phyloP scores from a whole-genome alignment of 2,329 filamentous ascomycete species.

The Sporothrix globosa region DNA sequence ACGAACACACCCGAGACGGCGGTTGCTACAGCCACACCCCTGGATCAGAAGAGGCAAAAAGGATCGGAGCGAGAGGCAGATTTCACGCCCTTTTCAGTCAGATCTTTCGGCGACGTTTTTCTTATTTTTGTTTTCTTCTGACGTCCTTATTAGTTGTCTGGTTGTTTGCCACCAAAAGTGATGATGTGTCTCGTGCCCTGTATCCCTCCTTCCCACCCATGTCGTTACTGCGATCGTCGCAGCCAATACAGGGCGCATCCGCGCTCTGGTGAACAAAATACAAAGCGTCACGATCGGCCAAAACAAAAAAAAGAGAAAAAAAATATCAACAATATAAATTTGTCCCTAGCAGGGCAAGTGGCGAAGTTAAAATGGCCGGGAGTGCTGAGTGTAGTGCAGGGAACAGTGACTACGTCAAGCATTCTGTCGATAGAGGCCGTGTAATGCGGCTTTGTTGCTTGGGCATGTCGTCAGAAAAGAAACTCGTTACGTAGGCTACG shows the following conservation, averaged over 20 bases:
- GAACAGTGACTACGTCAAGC: not conserved
- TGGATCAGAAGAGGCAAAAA: constrained; percentile 15
- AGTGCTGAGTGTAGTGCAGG: not conserved
- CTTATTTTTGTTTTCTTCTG: not conserved
- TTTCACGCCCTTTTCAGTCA: not conserved
- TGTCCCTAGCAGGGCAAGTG: not conserved
- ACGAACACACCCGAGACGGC: constrained; percentile 6
- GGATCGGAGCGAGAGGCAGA: constrained; percentile 10
- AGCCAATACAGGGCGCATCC: constrained; percentile 1
- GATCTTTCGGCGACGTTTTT: not conserved
- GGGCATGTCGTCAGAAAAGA: not conserved
- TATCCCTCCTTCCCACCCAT: not conserved
- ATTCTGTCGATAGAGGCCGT: not conserved
- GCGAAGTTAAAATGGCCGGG: not conserved
- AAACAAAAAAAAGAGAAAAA: not conserved
- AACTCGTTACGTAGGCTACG: not conserved
- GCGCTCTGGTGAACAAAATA: not conserved
- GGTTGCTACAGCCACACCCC: constrained; percentile 3
- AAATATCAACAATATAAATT: no score
- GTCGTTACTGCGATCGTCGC: constrained; percentile 7
- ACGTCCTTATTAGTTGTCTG: not conserved
- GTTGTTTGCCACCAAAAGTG: not conserved
- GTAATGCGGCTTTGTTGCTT: constrained; percentile 12
- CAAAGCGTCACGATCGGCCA: constrained; percentile 4
- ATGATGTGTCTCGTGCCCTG: constrained; percentile 4